Evolutionary conservation across 305 asterid species (phyloP).

Genomic region (Rubia tinctorum): DNA sequence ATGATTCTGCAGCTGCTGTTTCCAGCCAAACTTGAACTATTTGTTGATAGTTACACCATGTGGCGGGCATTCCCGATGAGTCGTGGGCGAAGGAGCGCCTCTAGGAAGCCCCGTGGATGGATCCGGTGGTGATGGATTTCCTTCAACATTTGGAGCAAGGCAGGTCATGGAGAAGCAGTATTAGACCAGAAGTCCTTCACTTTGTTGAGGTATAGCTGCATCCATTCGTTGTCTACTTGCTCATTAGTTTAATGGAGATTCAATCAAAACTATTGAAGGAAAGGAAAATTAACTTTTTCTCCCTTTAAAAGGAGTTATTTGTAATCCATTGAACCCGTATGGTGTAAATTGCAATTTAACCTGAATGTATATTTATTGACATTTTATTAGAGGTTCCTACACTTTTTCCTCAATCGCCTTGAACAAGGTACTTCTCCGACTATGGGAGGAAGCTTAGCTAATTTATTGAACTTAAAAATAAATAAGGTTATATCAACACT

Average conservation of each 20-base stretch:
- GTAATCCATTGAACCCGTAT: background rate
- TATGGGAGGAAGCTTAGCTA: too few relatives aligned
- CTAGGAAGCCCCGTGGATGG: conserved; percentile 94
- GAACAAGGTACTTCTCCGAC: too few relatives aligned
- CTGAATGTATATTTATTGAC: background rate
- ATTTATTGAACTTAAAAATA: too few relatives aligned
- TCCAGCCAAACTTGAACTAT: conserved; percentile 76
- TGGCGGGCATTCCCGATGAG: conserved; percentile 99
- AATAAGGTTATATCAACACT: too few relatives aligned
- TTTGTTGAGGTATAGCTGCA: conserved; percentile 9
- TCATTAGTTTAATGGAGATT: background rate
- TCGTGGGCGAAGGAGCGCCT: conserved; percentile 83
- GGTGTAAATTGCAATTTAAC: background rate
- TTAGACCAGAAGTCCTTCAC: background rate
- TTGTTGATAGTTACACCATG: conserved; percentile 82
- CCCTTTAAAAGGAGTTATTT: background rate
- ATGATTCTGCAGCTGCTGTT: background rate
- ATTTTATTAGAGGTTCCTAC: too few relatives aligned
- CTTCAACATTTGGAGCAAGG: conserved; percentile 56
- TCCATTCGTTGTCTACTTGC: background rate
- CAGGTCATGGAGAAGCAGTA: background rate
- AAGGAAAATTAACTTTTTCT: background rate
- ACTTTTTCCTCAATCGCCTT: too few relatives aligned
- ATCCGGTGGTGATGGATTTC: conserved; percentile 87
- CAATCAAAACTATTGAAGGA: background rate